Evolutionary conservation across 2,329 filamentous ascomycete genomes (phyloP).

Genomic region (Botrytis byssoidea): DNA sequence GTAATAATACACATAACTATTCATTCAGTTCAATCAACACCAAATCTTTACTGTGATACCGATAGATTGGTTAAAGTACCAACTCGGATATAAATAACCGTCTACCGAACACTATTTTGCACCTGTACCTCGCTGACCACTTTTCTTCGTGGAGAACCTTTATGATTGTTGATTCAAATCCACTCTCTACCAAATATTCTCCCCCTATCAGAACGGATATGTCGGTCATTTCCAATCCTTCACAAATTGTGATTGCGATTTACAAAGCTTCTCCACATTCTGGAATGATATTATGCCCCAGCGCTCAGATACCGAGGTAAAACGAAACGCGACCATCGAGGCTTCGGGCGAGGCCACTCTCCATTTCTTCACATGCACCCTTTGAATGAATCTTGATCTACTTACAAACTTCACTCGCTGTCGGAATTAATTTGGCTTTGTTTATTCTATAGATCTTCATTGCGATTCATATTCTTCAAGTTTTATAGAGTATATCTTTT

Average conservation of each 20-base stretch:
- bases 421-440: neutral
- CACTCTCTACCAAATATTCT: neutral
- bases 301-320: conserved; percentile 19
- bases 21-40: neutral
- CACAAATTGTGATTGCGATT: neutral
- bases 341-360: conserved; percentile 9
- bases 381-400: conserved; percentile 1
- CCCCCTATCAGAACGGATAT: neutral
- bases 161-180: neutral
- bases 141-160: neutral
- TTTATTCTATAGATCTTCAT: neutral
- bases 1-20: neutral
- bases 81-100: neutral
- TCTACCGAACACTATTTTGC: neutral
- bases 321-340: conserved; percentile 15
- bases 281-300: neutral
- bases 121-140: neutral
- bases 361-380: conserved; percentile 9
- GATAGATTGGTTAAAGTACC: neutral
- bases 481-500: neutral
- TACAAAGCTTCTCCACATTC: conserved; percentile 9
- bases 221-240: conserved; percentile 7
- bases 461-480: neutral
- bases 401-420: neutral
- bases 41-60: neutral